Evolutionary conservation across 768 basidiomycete species (phyloP).

Genomic region (Stropharia rugosoannulata): DNA sequence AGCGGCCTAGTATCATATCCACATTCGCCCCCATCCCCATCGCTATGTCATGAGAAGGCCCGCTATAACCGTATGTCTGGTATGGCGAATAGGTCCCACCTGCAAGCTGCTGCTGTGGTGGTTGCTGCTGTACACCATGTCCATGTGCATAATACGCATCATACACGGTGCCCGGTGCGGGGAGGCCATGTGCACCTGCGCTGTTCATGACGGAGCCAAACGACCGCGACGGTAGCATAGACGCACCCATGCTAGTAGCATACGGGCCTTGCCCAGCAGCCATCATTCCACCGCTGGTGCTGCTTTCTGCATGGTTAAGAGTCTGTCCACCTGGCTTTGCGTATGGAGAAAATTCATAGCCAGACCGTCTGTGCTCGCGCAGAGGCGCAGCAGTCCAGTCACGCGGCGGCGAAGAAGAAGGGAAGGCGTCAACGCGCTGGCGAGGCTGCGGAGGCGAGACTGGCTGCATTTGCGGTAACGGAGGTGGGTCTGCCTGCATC

Average conservation of each 20-base stretch:
- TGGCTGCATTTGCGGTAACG: no score
- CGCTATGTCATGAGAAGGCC: background rate
- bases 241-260: background rate
- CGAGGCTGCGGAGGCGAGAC: no score
- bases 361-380: constrained; percentile 1
- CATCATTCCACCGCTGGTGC: background rate
- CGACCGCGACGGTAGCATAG: background rate
- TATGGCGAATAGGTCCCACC: background rate
- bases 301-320: background rate
- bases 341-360: constrained; percentile 4
- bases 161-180: no score
- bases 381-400: constrained; percentile 2
- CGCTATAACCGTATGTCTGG: background rate
- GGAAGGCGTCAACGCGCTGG: background rate
- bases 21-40: constrained; percentile 1
- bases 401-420: background rate
- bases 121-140: no score
- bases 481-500: background rate
- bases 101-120: no score
- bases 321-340: background rate
- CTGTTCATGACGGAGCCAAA: background rate
- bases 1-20: constrained; percentile 2
- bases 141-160: no score
- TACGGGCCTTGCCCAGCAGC: background rate
- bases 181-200: background rate